phyloP scores from a whole-genome alignment of 805 yeast species.

The Metschnikowia lunata region DNA sequence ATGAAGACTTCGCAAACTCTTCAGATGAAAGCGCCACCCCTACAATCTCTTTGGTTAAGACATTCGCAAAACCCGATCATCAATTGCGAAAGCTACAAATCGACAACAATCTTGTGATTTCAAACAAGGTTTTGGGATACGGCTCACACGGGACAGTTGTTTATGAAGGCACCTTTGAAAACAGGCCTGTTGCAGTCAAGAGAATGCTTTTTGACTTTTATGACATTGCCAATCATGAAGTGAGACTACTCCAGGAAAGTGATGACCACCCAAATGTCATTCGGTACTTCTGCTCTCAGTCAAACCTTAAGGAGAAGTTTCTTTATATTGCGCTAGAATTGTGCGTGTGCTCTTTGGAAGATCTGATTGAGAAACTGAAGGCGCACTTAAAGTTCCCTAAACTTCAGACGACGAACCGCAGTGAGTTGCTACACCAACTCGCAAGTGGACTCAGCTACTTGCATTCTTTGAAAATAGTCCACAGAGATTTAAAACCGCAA shows the following conservation, averaged over 20 bases:
- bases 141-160: slow-evolving; percentile 98
- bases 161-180: slow-evolving; percentile 83
- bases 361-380: slow-evolving; percentile 58
- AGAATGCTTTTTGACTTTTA: slow-evolving; percentile 90
- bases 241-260: slow-evolving; percentile 80
- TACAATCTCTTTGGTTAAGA: slow-evolving; percentile 28
- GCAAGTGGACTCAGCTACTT: slow-evolving; percentile 81
- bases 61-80: slow-evolving; percentile 12
- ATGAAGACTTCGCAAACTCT: slow-evolving; percentile 2
- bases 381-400: slow-evolving; percentile 2
- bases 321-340: slow-evolving; percentile 89
- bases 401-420: slow-evolving; percentile 20
- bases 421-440: slow-evolving; percentile 62
- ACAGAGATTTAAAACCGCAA: slow-evolving; percentile 92
- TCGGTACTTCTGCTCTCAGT: slow-evolving; percentile 89
- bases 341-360: slow-evolving; percentile 86
- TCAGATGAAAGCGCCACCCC: slow-evolving; percentile 12
- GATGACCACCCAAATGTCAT: slow-evolving; percentile 96
- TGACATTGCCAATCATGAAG: slow-evolving; percentile 92
- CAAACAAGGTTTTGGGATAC: slow-evolving; percentile 80
- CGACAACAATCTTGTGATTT: slow-evolving; percentile 53
- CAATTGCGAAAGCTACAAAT: slow-evolving; percentile 33
- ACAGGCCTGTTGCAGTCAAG: slow-evolving; percentile 93
- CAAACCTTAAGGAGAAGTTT: slow-evolving; percentile 66
- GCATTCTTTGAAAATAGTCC: slow-evolving; percentile 88